Percentiles rank a stretch among this genome's conserved stretches.
Conservation (phyloP, 169 alveolate genomes). For the Plasmodium vivax region DNA sequence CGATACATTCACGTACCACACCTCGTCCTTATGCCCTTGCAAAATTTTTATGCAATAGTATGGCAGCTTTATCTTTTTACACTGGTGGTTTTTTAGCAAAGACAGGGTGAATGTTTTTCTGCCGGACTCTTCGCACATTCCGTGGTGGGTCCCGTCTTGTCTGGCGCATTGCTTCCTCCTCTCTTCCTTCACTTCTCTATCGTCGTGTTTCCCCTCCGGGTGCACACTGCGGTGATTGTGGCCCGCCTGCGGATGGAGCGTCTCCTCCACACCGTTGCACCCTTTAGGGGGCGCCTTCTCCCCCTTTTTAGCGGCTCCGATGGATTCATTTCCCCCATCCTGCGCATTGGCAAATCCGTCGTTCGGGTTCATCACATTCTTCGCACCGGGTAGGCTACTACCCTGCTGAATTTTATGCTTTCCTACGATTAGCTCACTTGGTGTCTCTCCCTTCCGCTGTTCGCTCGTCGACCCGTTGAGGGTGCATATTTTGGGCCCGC, state of each 20-base stretch:
- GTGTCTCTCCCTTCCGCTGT: background rate
- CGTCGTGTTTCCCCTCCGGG: background rate
- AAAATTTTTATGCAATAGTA: constrained; percentile 75
- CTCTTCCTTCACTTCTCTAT: background rate
- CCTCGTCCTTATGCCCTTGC: constrained; percentile 84
- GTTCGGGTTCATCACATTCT: background rate
- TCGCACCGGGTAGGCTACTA: background rate
- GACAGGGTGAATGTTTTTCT: constrained; percentile 72
- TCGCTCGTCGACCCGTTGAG: background rate
- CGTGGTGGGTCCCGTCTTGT: background rate
- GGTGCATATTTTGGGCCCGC: constrained; percentile 2
- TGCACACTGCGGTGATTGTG: background rate
- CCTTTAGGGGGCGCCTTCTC: background rate
- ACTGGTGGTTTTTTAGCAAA: constrained; percentile 77
- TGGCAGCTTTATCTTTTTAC: constrained; percentile 74
- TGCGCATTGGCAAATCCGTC: background rate
- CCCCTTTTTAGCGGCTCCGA: background rate
- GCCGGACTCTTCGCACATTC: constrained; percentile 73
- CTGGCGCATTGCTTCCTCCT: background rate
- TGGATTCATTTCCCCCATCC: background rate
- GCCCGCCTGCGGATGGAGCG: background rate
- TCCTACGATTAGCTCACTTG: background rate
- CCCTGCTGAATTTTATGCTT: background rate
- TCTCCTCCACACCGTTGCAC: background rate
- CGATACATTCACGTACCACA: constrained; percentile 84